phyloP scores from a whole-genome alignment of 306 rosid species.

The Fragaria vesca region DNA sequence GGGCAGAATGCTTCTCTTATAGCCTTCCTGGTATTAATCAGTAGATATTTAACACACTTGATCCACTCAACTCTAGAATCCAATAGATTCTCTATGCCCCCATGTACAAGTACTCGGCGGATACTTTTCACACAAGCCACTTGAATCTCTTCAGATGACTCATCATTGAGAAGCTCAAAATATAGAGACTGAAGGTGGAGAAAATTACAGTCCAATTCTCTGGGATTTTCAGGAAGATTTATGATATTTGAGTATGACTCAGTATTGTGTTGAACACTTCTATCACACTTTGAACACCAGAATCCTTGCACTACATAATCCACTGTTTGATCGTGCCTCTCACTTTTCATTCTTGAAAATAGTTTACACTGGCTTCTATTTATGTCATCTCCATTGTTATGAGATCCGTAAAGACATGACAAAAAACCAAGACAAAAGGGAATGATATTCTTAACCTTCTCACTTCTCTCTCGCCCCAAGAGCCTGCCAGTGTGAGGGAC shows the following conservation, averaged over 20 bases:
- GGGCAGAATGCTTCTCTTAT: slow-evolving; percentile 83
- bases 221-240: slow-evolving; percentile 30
- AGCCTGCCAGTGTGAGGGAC: slow-evolving; percentile 44
- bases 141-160: slow-evolving; percentile 81
- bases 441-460: slow-evolving; percentile 55
- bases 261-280: slow-evolving; percentile 30
- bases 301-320: slow-evolving; percentile 72
- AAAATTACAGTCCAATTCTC: slow-evolving; percentile 48
- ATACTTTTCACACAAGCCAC: slow-evolving; percentile 70
- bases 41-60: slow-evolving; percentile 58
- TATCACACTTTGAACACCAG: slow-evolving; percentile 86
- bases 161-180: slow-evolving; percentile 74
- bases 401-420: slow-evolving; percentile 86
- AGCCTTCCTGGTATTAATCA: slow-evolving; percentile 53
- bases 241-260: slow-evolving; percentile 38
- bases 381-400: slow-evolving; percentile 36
- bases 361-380: slow-evolving; percentile 53
- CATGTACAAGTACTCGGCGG: slow-evolving; percentile 69
- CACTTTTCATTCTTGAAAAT: slow-evolving; percentile 39
- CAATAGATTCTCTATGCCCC: slow-evolving; percentile 39
- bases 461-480: slow-evolving; percentile 46
- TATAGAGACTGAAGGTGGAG: slow-evolving; percentile 52
- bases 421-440: slow-evolving; percentile 76
- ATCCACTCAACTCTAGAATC: slow-evolving; percentile 59
- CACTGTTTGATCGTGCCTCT: slow-evolving; percentile 42